Base-by-base conservation (phyloP, 768 basidiomycete species). In the Boletus huronensis region DNA sequence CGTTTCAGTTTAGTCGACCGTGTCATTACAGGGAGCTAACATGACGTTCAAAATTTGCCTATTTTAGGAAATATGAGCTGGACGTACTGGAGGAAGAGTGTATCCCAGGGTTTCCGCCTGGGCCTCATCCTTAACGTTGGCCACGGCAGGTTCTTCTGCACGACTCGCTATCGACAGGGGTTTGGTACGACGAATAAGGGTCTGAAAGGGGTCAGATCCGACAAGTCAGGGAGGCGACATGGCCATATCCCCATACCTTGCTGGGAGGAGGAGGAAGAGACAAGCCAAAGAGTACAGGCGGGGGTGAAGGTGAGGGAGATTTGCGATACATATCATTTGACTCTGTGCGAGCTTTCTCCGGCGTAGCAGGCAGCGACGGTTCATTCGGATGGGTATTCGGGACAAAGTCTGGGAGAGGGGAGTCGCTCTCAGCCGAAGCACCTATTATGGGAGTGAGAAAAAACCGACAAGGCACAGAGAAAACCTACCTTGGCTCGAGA, bases 331-430 rank as follows among this genome's bases (percentile, higher is more conserved):
- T 17, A 25, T 55, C 57, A 28, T 45, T 34, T 2, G 69, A 39
- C 62, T 67, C 34, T 59, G 14, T 57, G 19, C 45, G 39, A 41
- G 42, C 63, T 58, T 53, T 50, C 29, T 54, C 48, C 31, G 44
- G 51, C 9, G 40, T 34, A 14, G 52, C 48, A 35, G 75, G 68
- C 8, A 76, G 54, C 5, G 80, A 77, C 0, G 78, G 77, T 56
- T 85, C 84, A 19, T 77, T 74, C 3, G 77, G 72, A 56, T 76
- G 74, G 0, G 82, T 79, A 54, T 83, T 85, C 5, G 79, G 79
- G 11, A 84, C 70, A 35, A 75, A 71, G 42, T 79, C 75, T 1
- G 82, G 82, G 0, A 81, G 69, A 9, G 76, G 65, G 4, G 79
- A 77, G 17, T 60, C 59, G 43, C 55, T 53, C 29, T 56, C 60